Percentiles rank a stretch among this genome's conserved stretches.
Conservation (phyloP, 2,329 filamentous ascomycete species). For the Atkinsonella hypoxylon region DNA sequence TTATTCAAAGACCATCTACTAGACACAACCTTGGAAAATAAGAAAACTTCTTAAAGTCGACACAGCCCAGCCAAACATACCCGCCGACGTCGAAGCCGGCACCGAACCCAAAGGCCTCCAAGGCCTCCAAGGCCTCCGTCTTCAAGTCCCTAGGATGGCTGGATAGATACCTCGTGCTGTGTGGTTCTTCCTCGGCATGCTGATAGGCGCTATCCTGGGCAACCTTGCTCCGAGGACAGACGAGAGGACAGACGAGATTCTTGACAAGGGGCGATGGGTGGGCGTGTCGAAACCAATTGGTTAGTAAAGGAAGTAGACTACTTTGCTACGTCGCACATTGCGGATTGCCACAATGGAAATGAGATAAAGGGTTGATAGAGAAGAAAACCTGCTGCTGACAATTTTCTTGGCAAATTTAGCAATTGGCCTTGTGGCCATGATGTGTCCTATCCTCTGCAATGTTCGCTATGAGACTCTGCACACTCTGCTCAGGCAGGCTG, state of each 20-base stretch:
- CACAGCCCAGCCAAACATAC: neutral
- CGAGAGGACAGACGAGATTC: constrained; percentile 40
- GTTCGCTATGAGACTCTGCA: constrained; percentile 68
- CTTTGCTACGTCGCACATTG: neutral
- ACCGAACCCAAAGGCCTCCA: too few species aligned
- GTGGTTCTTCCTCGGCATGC: constrained; percentile 73
- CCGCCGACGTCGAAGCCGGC: neutral
- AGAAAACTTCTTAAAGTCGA: neutral
- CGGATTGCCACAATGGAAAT: too few species aligned
- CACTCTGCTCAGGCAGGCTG: constrained; percentile 44
- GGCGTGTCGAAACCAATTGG: constrained; percentile 56
- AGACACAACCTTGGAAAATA: too few species aligned
- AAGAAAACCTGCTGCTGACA: neutral
- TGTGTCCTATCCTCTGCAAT: constrained; percentile 88
- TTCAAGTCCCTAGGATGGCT: constrained; percentile 46
- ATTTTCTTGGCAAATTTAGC: constrained; percentile 31
- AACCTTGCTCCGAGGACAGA: constrained; percentile 59
- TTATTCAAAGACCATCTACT: too few species aligned
- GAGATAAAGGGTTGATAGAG: too few species aligned
- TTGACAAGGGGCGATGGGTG: constrained; percentile 63
- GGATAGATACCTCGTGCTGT: constrained; percentile 52
- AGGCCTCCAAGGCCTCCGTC: constrained; percentile 12
- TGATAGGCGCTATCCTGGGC: constrained; percentile 60
- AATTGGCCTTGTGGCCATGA: constrained; percentile 76
- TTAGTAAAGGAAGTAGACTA: constrained; percentile 16